Conservation (phyloP, 2,329 filamentous ascomycete genomes). For the Helotiales sp. region DNA sequence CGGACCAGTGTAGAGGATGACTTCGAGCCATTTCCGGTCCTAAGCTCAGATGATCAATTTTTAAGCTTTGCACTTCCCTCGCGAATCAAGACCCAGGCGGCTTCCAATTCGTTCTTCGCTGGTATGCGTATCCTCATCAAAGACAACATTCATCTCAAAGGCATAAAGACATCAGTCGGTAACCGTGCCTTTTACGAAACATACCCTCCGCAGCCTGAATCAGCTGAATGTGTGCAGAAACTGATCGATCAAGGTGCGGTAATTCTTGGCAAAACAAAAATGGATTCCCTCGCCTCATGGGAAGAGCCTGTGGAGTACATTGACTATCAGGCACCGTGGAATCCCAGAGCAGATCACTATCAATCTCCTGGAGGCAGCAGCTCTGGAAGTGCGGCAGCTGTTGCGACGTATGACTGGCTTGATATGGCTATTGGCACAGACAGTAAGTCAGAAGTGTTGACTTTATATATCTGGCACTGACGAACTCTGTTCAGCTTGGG, state of each 20-base stretch:
- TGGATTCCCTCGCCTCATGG: constrained; percentile 43
- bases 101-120: not conserved
- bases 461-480: too few relatives aligned
- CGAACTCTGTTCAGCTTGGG: too few relatives aligned
- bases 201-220: not conserved
- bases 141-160: constrained; percentile 58
- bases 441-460: too few relatives aligned
- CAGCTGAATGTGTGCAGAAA: not conserved
- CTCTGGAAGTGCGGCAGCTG: constrained; percentile 42
- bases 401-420: constrained; percentile 42
- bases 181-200: constrained; percentile 53
- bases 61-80: not conserved
- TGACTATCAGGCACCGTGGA: constrained; percentile 34
- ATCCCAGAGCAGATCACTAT: constrained; percentile 45
- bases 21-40: too few relatives aligned
- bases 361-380: constrained; percentile 46
- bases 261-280: constrained; percentile 52
- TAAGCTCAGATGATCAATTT: too few relatives aligned
- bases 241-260: not conserved
- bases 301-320: constrained; percentile 6
- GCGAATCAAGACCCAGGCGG: not conserved
- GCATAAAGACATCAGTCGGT: constrained; percentile 47
- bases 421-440: not conserved
- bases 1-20: too few relatives aligned
- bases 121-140: constrained; percentile 55